Evolutionary conservation across 2,329 filamentous ascomycete genomes (phyloP).

Genomic region (Emergomyces africanus): DNA sequence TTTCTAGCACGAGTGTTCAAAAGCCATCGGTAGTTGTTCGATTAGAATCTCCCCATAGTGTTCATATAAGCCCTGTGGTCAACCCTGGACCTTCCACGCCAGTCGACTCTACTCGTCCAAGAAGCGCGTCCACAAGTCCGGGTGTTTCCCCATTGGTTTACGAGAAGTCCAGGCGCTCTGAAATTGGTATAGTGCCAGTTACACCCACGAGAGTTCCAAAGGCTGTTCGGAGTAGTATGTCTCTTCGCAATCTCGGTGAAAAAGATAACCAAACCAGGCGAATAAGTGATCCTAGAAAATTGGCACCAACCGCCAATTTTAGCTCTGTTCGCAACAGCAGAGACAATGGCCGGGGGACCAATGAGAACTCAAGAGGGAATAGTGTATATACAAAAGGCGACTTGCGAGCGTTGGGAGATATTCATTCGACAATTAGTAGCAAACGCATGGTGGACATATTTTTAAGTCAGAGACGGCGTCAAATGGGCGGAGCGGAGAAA

Average conservation of each 20-base stretch:
- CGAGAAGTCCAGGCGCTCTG: conserved; percentile 4
- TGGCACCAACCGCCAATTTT: conserved; percentile 2
- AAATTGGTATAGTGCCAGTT: neutral
- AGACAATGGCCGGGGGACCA: conserved; percentile 4
- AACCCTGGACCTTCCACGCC: neutral
- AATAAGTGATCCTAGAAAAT: conserved; percentile 3
- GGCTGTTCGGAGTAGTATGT: neutral
- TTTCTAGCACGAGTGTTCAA: conserved; percentile 7
- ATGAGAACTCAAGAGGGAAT: conserved; percentile 9
- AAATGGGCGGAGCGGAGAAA: conserved; percentile 8
- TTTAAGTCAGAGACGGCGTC: conserved; percentile 11
- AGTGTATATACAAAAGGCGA: neutral
- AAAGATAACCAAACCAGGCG: neutral
- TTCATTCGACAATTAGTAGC: conserved; percentile 11
- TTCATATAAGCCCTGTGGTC: neutral
- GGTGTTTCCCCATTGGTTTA: conserved; percentile 6
- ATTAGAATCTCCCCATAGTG: conserved; percentile 1
- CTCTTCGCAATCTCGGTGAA: conserved; percentile 2
- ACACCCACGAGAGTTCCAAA: conserved; percentile 1
- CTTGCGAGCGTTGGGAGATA: conserved; percentile 6
- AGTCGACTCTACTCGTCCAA: conserved; percentile 1
- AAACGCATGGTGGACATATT: conserved; percentile 15
- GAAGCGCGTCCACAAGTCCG: conserved; percentile 6
- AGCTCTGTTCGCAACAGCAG: conserved; percentile 6
- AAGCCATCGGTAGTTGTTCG: conserved; percentile 6